phyloP scores from a whole-genome alignment of 441 rosid species.

The Brassica hybrid region DNA sequence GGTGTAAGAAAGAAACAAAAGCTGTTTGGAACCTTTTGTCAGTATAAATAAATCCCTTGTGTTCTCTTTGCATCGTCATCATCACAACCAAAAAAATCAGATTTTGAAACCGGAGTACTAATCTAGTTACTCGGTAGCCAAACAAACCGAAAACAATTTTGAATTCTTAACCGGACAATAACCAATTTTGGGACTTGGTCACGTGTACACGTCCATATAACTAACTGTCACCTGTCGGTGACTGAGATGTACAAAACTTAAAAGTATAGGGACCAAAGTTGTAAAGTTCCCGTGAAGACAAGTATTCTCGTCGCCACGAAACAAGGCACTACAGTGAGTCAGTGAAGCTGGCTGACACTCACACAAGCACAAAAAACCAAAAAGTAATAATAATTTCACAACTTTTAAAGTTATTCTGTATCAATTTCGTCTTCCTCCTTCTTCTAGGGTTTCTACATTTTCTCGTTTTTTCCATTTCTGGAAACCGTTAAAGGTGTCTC shows the following conservation, averaged over 20 bases:
- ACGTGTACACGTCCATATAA: no score
- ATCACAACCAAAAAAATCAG: not conserved
- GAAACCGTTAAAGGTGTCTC: not conserved
- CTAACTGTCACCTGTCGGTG: no score
- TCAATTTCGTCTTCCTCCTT: constrained; percentile 20
- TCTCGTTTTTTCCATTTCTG: constrained; percentile 13
- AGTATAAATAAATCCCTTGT: constrained; percentile 28
- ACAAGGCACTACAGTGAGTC: constrained; percentile 38
- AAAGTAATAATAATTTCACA: constrained; percentile 21
- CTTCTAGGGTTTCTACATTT: constrained; percentile 42
- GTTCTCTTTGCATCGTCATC: constrained; percentile 9
- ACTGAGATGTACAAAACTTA: not conserved
- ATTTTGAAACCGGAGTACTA: no score
- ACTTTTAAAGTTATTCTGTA: constrained; percentile 11
- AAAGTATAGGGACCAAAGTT: constrained; percentile 22
- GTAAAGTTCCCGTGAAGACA: constrained; percentile 17
- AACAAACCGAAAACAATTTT: no score
- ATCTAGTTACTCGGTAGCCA: no score
- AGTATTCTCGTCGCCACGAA: constrained; percentile 55
- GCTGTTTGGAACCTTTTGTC: constrained; percentile 33
- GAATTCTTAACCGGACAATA: no score
- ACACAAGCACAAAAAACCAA: constrained; percentile 5
- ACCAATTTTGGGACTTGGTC: no score
- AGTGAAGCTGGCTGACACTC: constrained; percentile 31
- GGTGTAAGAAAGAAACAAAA: constrained; percentile 27